A percentile compares a stretch with the other conserved stretches of the same genome.
Conservation (phyloP, 2,329 filamentous ascomycete species). For the Apiospora malaysiana region DNA sequence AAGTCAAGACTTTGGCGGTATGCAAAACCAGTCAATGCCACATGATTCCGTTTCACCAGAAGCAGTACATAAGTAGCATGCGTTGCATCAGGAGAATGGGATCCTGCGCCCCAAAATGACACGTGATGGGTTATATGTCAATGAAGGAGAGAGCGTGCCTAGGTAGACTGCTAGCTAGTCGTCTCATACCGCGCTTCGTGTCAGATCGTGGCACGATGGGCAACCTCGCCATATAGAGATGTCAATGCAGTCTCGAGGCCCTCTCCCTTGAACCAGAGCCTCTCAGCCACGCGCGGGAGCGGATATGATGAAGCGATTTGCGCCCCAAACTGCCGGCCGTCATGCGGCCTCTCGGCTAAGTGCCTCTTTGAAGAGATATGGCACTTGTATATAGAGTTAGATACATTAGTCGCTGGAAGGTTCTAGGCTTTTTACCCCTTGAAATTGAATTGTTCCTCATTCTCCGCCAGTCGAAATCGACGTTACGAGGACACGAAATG, state of each 20-base stretch:
- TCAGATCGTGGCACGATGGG: not conserved
- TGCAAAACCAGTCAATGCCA: slow-evolving; percentile 3
- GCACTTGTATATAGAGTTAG: slow-evolving; percentile 1
- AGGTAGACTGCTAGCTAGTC: not conserved
- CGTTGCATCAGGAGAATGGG: not conserved
- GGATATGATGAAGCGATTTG: not conserved
- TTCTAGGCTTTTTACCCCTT: not conserved
- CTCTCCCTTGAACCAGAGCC: not conserved
- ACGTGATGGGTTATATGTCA: not conserved
- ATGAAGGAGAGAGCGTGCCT: not conserved
- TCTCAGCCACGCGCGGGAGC: not conserved
- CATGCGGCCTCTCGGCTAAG: not conserved
- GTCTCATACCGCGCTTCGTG: not conserved
- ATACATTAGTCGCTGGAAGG: not conserved
- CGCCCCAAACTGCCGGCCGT: slow-evolving; percentile 3
- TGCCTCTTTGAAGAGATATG: slow-evolving; percentile 7
- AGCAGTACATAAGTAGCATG: not conserved
- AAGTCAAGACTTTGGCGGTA: not conserved
- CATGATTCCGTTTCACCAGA: not conserved
- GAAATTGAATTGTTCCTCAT: not conserved
- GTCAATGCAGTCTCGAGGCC: not conserved
- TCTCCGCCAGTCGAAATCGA: not conserved
- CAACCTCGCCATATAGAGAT: not conserved
- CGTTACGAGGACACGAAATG: not conserved
- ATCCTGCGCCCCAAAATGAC: not conserved